Conservation (phyloP, 2,329 filamentous ascomycete species). For the Zymoseptoria brevis region DNA sequence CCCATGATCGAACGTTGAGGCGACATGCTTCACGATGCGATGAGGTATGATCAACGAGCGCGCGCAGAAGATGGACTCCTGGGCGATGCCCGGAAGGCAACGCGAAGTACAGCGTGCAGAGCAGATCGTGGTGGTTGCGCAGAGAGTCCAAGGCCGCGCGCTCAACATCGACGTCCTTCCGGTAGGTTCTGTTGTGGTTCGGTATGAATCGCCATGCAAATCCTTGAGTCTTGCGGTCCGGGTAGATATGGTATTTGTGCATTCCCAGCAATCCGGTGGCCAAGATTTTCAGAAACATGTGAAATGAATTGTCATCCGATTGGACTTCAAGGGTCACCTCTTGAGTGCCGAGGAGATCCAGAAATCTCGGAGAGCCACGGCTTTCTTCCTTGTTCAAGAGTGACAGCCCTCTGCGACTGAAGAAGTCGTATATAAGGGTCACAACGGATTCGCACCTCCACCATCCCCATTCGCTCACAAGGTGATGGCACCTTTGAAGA, state of each 20-base stretch:
- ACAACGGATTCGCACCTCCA: constrained; percentile 47
- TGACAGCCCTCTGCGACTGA: constrained; percentile 45
- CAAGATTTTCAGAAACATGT: constrained; percentile 52
- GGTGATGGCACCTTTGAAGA: constrained; percentile 45
- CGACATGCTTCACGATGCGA: constrained; percentile 54
- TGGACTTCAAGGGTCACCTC: constrained; percentile 38
- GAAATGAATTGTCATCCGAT: constrained; percentile 47
- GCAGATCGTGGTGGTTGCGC: constrained; percentile 54
- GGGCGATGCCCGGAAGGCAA: constrained; percentile 48
- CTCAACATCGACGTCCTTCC: constrained; percentile 48
- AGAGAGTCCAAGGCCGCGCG: constrained; percentile 49
- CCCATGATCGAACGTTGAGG: constrained; percentile 51
- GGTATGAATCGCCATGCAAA: constrained; percentile 49
- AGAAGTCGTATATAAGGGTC: constrained; percentile 51
- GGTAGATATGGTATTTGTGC: constrained; percentile 33
- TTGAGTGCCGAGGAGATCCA: constrained; percentile 41
- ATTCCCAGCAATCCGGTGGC: constrained; percentile 44
- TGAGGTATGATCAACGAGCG: constrained; percentile 48
- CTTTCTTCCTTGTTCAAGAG: constrained; percentile 46
- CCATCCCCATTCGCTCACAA: constrained; percentile 52
- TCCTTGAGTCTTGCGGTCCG: constrained; percentile 48
- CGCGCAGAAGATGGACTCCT: constrained; percentile 43
- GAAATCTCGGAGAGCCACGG: constrained; percentile 46
- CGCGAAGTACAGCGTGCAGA: constrained; percentile 52
- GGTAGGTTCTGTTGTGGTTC: constrained; percentile 53